Conservation (phyloP, 805 yeast genomes). For the baker's yeast (Saccharomyces cerevisiae) region DNA sequence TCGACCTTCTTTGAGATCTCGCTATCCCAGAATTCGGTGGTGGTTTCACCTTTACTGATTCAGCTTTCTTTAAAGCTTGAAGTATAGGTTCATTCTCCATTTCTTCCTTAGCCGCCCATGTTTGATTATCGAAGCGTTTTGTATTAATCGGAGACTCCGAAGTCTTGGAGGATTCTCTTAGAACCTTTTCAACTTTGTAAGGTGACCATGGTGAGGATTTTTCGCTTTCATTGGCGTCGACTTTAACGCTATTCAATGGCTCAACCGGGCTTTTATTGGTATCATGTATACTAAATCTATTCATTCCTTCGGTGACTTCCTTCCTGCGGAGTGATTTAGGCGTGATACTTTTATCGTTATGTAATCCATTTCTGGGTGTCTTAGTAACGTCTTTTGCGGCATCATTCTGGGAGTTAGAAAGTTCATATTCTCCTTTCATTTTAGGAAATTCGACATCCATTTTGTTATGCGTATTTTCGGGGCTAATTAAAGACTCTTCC, state of each 20-base stretch:
- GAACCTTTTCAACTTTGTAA: constrained; percentile 15
- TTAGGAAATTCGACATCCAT: constrained; percentile 1
- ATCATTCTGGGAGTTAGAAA: background rate
- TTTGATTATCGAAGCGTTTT: background rate
- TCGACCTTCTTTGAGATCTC: constrained; percentile 24
- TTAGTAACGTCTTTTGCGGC: background rate
- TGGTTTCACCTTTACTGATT: background rate
- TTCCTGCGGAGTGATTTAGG: background rate
- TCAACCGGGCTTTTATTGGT: background rate
- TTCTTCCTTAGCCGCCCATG: background rate
- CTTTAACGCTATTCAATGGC: constrained; percentile 1
- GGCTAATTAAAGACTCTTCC: constrained; percentile 7
- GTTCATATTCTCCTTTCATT: background rate
- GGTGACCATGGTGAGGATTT: constrained; percentile 26
- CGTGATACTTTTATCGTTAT: background rate
- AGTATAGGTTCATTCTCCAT: background rate
- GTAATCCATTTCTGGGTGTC: background rate
- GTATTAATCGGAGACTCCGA: background rate
- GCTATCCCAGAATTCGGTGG: background rate
- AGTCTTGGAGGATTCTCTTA: constrained; percentile 1
- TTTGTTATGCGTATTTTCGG: constrained; percentile 9
- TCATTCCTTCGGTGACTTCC: constrained; percentile 2
- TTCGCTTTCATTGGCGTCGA: background rate
- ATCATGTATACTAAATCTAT: background rate
- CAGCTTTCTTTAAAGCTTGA: background rate